Percentiles rank a stretch among this genome's conserved stretches.
Conservation (phyloP, 371 early-diverging fungal genomes). For the Rhizopus delemar region DNA sequence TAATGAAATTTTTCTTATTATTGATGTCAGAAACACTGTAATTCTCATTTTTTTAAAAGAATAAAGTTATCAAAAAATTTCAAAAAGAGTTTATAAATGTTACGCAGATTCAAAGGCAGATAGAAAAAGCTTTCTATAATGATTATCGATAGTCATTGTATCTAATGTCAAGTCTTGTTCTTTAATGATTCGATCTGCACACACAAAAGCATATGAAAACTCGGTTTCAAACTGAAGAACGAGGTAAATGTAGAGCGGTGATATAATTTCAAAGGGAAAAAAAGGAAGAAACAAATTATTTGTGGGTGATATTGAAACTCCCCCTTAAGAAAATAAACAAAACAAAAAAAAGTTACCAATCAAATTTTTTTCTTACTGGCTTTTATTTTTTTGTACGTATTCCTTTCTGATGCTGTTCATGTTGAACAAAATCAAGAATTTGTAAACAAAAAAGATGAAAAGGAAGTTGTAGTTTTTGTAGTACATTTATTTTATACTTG, state of each 20-base stretch:
- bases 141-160: no score
- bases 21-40: no score
- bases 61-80: no score
- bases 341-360: background rate
- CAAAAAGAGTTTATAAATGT: no score
- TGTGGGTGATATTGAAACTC: background rate
- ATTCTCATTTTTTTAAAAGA: no score
- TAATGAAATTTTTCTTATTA: no score
- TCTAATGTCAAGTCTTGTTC: no score
- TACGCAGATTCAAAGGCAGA: no score
- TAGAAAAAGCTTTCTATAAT: no score
- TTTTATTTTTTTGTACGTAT: no score
- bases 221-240: background rate
- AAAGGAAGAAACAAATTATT: background rate
- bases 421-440: background rate
- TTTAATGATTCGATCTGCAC: no score
- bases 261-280: background rate
- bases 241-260: background rate
- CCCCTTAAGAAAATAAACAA: background rate
- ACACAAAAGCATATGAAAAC: background rate
- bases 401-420: no score
- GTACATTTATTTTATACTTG: background rate
- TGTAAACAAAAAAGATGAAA: background rate
- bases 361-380: conserved; percentile 3
- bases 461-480: background rate